Base-by-base conservation (phyloP, 768 basidiomycete genomes). In the Tricholoma bakamatsutake region DNA sequence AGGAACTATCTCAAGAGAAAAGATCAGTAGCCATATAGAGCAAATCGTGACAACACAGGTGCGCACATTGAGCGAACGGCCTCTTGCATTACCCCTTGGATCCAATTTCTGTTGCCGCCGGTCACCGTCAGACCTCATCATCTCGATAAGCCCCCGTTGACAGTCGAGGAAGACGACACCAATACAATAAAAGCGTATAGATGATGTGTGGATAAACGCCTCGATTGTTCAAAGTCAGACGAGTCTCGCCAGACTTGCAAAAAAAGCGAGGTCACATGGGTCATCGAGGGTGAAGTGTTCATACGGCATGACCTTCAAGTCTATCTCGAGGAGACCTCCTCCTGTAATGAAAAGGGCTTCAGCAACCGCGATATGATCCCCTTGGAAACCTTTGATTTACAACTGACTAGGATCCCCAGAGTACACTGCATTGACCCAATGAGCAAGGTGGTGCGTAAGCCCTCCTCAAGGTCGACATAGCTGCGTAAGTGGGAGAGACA, bases 391-490 rank as follows among this genome's bases (percentile, higher is more conserved):
- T 43, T 15, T 15, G 9, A 12, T 18, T 43, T 43, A 43, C 42
- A 15, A 24, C 13, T 43, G 42, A 11, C 42, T 2, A 11, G 18
- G 42, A 24, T 43, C 42, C 13, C 4, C 42, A 43, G 9, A 43
- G 12, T 18, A 10, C 2, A 43, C 42, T 18, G 42, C 42, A 49
- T 64, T 62, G 52, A 65, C 61, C 60, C 47, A 57, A 27, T 53
- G 58, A 17, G 46, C 51, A 33, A 63, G 52, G 48, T 64, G 57
- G 59, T 65, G 64, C n/a, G 61, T 49, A 59, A 63, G 45, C 62
- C 62, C 35, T 65, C 64, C 6, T 42, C 47, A 47, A 59, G 53
- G 57, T 57, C 47, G 21, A 62, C 52, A 31, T 31, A 54, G 42
- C 37, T 13, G 45, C 59, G 17, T 35, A 45, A 17, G 35, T 42